These are phyloP conservation scores for Arachnomyces sp. DNA, from an alignment of 2,329 filamentous ascomycete genomes.

Conservation along the genomic window DNA sequence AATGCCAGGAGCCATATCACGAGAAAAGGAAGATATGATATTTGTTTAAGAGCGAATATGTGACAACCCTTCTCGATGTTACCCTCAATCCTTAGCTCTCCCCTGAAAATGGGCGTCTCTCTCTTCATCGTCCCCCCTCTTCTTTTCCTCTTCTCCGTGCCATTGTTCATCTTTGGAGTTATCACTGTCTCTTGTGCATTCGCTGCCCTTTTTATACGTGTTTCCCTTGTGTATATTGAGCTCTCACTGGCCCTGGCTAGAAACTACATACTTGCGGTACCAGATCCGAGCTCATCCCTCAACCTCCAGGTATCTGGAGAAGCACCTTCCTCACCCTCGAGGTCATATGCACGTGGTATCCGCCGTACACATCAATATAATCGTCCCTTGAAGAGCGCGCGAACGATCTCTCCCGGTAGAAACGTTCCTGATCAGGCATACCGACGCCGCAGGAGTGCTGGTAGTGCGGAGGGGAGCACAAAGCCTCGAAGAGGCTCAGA, in stretches of 20 bases:
- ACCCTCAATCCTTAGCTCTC: no score
- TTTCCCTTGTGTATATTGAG: constrained; percentile 57
- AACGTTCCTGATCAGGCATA: no score
- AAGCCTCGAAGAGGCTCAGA: constrained; percentile 13
- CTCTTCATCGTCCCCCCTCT: constrained; percentile 51
- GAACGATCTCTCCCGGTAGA: no score
- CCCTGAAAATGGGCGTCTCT: constrained; percentile 11
- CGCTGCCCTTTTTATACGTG: constrained; percentile 53
- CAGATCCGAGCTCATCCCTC: constrained; percentile 19
- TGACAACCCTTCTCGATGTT: no score
- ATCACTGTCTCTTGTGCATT: constrained; percentile 58
- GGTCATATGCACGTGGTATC: no score
- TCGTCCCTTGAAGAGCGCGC: no score
- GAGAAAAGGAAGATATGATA: no score
- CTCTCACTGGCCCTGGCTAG: constrained; percentile 52
- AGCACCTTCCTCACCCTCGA: no score
- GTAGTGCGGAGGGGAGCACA: constrained; percentile 4
- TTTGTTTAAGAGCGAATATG: no score
- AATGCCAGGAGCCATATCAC: no score
- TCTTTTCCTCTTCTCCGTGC: constrained; percentile 55
- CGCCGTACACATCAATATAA: no score
- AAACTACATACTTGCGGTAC: constrained; percentile 42
- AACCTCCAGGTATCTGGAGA: constrained; percentile 2
- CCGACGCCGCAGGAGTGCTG: constrained; percentile 1
- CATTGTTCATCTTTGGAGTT: constrained; percentile 55